These are phyloP conservation scores for Anthoceros angustus DNA, from an alignment of 225 moss, liverwort and hornwort species.

Conservation along the genomic window DNA sequence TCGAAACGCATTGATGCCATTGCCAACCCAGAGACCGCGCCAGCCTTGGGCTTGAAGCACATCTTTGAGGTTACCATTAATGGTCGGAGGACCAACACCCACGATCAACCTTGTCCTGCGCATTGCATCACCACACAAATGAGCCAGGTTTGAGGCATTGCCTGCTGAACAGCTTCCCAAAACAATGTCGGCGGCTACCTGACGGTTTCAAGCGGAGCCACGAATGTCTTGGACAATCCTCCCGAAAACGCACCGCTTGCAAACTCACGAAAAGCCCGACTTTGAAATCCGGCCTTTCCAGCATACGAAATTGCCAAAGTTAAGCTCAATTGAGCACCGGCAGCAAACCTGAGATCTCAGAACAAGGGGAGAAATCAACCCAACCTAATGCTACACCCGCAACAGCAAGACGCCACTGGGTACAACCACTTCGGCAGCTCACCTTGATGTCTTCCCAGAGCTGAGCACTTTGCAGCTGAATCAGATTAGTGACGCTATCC, in stretches of 20 bases:
- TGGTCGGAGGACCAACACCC: constrained; percentile 23
- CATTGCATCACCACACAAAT: not conserved
- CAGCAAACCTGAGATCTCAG: not conserved
- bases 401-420: too few relatives aligned
- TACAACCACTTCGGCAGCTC: not conserved
- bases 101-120: constrained; percentile 31
- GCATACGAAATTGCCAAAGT: not conserved
- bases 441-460: not conserved
- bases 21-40: constrained; percentile 30
- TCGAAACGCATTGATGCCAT: constrained; percentile 27
- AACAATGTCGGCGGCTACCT: constrained; percentile 12
- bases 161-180: not conserved
- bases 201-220: constrained; percentile 31
- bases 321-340: not conserved
- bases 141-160: not conserved
- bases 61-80: constrained; percentile 25
- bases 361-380: not conserved
- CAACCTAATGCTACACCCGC: too few relatives aligned
- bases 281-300: constrained; percentile 16
- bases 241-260: constrained; percentile 27
- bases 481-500: not conserved
- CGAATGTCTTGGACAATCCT: constrained; percentile 23
- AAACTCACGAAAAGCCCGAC: constrained; percentile 24
- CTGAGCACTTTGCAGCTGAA: not conserved
- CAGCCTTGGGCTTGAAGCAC: constrained; percentile 16